Percentiles rank a stretch among this genome's conserved stretches.
Evolutionary conservation across 371 early-diverging fungal genomes (phyloP).

Genomic region (Rhizoclosmatium hyalinum): DNA sequence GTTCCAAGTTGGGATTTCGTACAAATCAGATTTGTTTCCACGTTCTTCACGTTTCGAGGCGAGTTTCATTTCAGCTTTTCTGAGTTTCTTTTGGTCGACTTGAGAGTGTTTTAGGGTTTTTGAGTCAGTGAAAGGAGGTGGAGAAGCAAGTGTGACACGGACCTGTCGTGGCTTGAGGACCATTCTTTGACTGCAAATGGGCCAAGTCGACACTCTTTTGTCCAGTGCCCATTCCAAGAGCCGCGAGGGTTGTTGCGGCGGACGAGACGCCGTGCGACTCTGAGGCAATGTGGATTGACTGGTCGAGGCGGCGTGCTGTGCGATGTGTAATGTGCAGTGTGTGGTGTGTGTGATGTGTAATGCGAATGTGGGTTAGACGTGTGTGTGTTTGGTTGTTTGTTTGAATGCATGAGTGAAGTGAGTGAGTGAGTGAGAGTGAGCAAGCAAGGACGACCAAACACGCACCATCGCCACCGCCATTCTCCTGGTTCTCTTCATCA

Average conservation of each 20-base stretch:
- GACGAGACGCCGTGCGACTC: constrained; percentile 41
- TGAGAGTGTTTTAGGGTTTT: neutral
- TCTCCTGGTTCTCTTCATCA: neutral
- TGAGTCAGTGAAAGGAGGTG: constrained; percentile 18
- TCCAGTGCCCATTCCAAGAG: constrained; percentile 19
- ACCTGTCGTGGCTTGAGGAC: constrained; percentile 23
- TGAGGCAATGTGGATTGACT: constrained; percentile 40
- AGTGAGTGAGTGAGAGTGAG: neutral
- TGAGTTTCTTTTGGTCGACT: constrained; percentile 89
- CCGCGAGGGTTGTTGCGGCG: constrained; percentile 12
- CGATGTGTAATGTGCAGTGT: neutral
- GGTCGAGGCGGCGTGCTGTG: constrained; percentile 8
- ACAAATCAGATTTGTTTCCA: constrained; percentile 76
- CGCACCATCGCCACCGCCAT: neutral
- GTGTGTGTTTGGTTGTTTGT: too few species aligned
- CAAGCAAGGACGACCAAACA: neutral
- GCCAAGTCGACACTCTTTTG: constrained; percentile 38
- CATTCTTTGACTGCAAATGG: constrained; percentile 36
- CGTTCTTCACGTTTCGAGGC: constrained; percentile 89
- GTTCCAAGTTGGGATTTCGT: constrained; percentile 67
- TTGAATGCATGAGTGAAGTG: neutral
- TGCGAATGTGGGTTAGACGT: too few species aligned
- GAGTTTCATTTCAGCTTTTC: constrained; percentile 91
- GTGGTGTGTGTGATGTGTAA: too few species aligned
- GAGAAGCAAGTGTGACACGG: neutral